phyloP scores from a whole-genome alignment of 805 yeast genomes.

The Schizosaccharomyces lindneri region DNA sequence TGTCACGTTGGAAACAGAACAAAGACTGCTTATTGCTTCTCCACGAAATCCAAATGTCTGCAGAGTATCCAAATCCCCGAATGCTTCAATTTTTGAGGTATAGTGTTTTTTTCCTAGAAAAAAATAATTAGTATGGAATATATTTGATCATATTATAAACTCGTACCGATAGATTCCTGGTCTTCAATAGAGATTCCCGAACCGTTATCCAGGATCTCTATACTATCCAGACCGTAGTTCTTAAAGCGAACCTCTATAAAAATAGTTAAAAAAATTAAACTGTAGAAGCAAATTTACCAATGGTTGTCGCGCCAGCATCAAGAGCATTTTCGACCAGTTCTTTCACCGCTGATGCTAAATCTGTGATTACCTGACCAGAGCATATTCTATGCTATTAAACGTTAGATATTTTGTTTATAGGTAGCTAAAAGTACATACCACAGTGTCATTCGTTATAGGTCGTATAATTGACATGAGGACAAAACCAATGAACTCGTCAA shows the following conservation, averaged over 20 bases:
- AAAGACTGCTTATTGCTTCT: constrained; percentile 34
- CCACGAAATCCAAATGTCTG: constrained; percentile 48
- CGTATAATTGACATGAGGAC: no score
- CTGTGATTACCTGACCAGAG: constrained; percentile 81
- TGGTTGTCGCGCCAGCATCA: constrained; percentile 47
- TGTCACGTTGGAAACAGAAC: constrained; percentile 21
- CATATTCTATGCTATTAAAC: background rate
- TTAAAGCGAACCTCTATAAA: constrained; percentile 30
- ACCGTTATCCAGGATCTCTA: constrained; percentile 59
- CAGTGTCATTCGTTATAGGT: no score
- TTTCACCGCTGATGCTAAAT: constrained; percentile 50
- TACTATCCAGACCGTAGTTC: constrained; percentile 46
- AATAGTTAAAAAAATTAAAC: background rate
- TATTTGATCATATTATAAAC: background rate
- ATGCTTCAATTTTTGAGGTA: constrained; percentile 28
- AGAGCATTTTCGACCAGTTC: constrained; percentile 63
- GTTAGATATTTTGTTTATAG: no score
- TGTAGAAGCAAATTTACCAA: constrained; percentile 13
- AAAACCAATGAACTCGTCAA: no score
- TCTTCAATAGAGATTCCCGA: constrained; percentile 32
- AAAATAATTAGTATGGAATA: background rate
- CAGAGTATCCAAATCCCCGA: constrained; percentile 18
- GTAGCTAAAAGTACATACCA: no score
- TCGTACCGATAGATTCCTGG: constrained; percentile 19
- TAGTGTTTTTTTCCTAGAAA: constrained; percentile 16